Conservation (phyloP, 805 yeast species). For the Diddensiella santjacobensis region DNA sequence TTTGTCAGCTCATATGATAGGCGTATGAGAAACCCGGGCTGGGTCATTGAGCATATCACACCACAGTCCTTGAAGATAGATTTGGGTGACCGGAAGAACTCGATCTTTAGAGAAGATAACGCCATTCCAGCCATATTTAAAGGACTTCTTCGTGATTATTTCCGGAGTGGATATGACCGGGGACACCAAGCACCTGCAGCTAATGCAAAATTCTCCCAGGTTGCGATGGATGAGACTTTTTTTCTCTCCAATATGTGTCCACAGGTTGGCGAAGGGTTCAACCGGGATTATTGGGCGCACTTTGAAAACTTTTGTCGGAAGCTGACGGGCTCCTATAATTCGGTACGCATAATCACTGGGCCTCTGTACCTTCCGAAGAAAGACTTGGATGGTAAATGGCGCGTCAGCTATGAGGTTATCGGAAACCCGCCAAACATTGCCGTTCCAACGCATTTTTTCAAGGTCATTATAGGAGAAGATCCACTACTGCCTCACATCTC, state of each 20-base stretch:
- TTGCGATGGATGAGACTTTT: constrained; percentile 94
- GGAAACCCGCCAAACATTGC: constrained; percentile 97
- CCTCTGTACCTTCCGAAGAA: constrained; percentile 83
- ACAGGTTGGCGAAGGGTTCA: constrained; percentile 96
- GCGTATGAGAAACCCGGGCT: constrained; percentile 70
- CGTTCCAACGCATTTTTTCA: constrained; percentile 96
- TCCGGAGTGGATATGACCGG: constrained; percentile 92
- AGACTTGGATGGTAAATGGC: constrained; percentile 77
- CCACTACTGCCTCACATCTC: constrained; percentile 36
- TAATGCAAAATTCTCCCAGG: constrained; percentile 84
- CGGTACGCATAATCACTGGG: constrained; percentile 88
- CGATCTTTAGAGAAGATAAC: constrained; percentile 86
- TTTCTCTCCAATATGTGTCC: constrained; percentile 88
- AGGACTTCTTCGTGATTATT: constrained; percentile 76
- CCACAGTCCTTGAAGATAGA: constrained; percentile 52
- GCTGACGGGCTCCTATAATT: constrained; percentile 63
- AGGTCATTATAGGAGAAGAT: constrained; percentile 79
- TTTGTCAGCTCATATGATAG: constrained; percentile 86
- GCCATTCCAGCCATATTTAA: constrained; percentile 71
- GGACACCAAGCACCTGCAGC: constrained; percentile 99
- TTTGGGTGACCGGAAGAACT: constrained; percentile 66
- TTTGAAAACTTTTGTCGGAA: constrained; percentile 84
- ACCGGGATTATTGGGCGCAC: constrained; percentile 97
- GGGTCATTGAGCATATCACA: constrained; percentile 83
- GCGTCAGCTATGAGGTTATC: constrained; percentile 85